These are phyloP conservation scores for Aureobasidium sp. DNA, from an alignment of 2,329 filamentous ascomycete genomes.

Conservation along the genomic window DNA sequence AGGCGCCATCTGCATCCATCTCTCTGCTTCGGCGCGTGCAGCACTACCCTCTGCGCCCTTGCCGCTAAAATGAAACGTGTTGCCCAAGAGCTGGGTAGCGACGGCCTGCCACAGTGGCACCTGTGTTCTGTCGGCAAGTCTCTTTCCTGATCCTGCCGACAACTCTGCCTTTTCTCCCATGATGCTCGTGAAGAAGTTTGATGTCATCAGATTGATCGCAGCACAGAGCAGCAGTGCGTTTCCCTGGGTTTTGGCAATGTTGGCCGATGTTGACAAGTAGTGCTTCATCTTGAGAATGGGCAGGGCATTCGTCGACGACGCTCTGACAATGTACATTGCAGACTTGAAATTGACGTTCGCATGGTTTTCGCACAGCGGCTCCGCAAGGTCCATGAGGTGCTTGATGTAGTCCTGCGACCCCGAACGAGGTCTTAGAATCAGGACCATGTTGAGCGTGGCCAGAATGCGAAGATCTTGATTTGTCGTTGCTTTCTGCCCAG, in stretches of 20 bases:
- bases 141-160: slow-evolving; percentile 43
- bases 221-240: slow-evolving; percentile 80
- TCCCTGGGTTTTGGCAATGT: slow-evolving; percentile 58
- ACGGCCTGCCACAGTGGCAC: slow-evolving; percentile 49
- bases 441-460: slow-evolving; percentile 41
- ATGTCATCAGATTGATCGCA: slow-evolving; percentile 77
- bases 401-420: slow-evolving; percentile 48
- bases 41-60: slow-evolving; percentile 47
- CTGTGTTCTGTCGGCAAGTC: slow-evolving; percentile 47
- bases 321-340: slow-evolving; percentile 69
- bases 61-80: slow-evolving; percentile 67
- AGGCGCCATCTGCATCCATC: slow-evolving; percentile 22
- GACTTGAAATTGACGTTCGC: slow-evolving; percentile 68
- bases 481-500: slow-evolving; percentile 22
- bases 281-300: slow-evolving; percentile 73
- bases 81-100: slow-evolving; percentile 68
- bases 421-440: slow-evolving; percentile 37
- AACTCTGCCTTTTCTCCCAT: slow-evolving; percentile 57
- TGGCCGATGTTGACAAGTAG: slow-evolving; percentile 66
- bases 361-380: slow-evolving; percentile 61
- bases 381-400: slow-evolving; percentile 57
- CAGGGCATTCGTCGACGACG: slow-evolving; percentile 52
- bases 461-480: slow-evolving; percentile 40
- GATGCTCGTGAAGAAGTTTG: slow-evolving; percentile 72
- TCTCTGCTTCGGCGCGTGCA: slow-evolving; percentile 38